phyloP scores from a whole-genome alignment of 441 rosid genomes.

The Erodium moschatum region DNA sequence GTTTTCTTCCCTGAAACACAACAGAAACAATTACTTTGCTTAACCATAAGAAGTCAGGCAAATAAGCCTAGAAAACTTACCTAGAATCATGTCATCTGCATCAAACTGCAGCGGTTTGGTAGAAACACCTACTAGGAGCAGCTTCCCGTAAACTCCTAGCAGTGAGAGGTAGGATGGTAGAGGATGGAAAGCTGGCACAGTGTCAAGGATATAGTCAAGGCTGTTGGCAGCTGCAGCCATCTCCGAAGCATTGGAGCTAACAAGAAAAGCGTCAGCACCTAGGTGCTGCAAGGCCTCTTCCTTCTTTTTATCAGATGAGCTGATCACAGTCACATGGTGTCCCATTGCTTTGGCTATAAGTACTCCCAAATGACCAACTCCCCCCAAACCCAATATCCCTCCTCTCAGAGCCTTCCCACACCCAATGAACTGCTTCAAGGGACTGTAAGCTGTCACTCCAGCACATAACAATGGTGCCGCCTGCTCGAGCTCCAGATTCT shows the following conservation, averaged over 20 bases:
- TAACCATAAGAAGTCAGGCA: background rate
- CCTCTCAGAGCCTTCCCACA: constrained; percentile 20
- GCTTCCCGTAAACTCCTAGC: constrained; percentile 34
- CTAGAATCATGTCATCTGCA: constrained; percentile 22
- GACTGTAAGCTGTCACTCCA: constrained; percentile 43
- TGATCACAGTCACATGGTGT: constrained; percentile 41
- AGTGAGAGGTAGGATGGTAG: constrained; percentile 30
- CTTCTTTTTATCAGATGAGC: constrained; percentile 40
- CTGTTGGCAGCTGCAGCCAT: constrained; percentile 31
- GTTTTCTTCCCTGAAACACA: constrained; percentile 29
- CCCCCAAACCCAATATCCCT: constrained; percentile 39
- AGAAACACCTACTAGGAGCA: constrained; percentile 32
- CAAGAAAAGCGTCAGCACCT: constrained; percentile 33
- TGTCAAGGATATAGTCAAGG: constrained; percentile 38
- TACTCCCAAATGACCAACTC: constrained; percentile 45
- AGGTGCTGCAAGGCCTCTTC: constrained; percentile 37
- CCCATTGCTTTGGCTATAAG: constrained; percentile 42
- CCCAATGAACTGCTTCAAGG: constrained; percentile 30
- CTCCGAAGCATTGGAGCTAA: constrained; percentile 28
- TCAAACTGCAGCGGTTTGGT: constrained; percentile 30
- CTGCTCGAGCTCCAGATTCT: constrained; percentile 34
- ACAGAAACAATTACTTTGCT: background rate
- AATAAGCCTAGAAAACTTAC: constrained; percentile 17
- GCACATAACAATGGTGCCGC: constrained; percentile 41
- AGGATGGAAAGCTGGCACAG: constrained; percentile 34